Conservation (phyloP, 2,329 filamentous ascomycete species). For the Penicillium psychrosexuale region DNA sequence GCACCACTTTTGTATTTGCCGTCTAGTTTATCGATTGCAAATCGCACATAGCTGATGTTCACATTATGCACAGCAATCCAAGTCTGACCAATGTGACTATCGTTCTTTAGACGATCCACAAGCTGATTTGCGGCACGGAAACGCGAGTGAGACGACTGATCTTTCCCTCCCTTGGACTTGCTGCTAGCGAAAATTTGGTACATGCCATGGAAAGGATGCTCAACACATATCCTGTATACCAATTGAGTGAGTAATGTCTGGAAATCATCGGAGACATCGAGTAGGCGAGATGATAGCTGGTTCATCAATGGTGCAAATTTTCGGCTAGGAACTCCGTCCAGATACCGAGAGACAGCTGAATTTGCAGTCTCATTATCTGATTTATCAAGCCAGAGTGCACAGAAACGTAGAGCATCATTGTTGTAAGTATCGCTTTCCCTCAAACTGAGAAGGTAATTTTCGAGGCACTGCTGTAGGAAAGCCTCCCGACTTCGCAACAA, state of each 20-base stretch:
- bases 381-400: slow-evolving; percentile 88
- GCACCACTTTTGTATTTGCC: slow-evolving; percentile 65
- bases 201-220: slow-evolving; percentile 96
- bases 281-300: slow-evolving; percentile 87
- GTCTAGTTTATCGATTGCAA: slow-evolving; percentile 49
- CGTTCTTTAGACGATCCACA: slow-evolving; percentile 56
- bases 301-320: slow-evolving; percentile 96
- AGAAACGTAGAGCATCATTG: slow-evolving; percentile 86
- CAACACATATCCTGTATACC: slow-evolving; percentile 77
- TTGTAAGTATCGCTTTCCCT: slow-evolving; percentile 83
- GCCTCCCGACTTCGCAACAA: slow-evolving; percentile 72
- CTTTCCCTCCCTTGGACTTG: slow-evolving; percentile 64
- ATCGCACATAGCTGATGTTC: slow-evolving; percentile 61
- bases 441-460: slow-evolving; percentile 87
- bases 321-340: slow-evolving; percentile 74
- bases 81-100: slow-evolving; percentile 53
- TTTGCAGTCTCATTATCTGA: slow-evolving; percentile 75
- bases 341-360: slow-evolving; percentile 65
- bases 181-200: slow-evolving; percentile 90
- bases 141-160: slow-evolving; percentile 70
- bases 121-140: slow-evolving; percentile 70
- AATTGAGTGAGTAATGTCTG: slow-evolving; percentile 71
- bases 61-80: slow-evolving; percentile 73
- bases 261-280: slow-evolving; percentile 67
- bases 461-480: slow-evolving; percentile 82